Percentiles rank a stretch among this genome's conserved stretches.
phyloP scores from a whole-genome alignment of 78 protist genomes.

The Dictyostelium citrinum region DNA sequence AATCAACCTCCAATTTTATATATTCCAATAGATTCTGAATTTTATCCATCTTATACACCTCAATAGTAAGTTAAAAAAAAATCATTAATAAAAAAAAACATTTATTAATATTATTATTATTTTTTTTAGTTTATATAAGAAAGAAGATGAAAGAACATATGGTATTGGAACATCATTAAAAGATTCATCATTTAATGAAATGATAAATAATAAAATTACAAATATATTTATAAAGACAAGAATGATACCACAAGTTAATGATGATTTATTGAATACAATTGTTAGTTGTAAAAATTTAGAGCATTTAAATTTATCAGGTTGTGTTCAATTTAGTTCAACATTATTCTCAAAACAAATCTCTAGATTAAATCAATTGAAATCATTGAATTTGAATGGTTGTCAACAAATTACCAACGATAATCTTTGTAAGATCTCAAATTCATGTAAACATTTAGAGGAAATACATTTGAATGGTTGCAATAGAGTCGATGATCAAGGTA shows the following conservation, averaged over 20 bases:
- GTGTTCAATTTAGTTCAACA: background rate
- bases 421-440: background rate
- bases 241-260: constrained; percentile 22
- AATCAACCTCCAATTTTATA: background rate
- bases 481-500: constrained; percentile 14
- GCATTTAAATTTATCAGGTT: constrained; percentile 27
- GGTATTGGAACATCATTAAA: constrained; percentile 7
- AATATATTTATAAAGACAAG: background rate
- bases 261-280: constrained; percentile 1
- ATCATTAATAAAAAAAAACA: too few relatives aligned
- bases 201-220: background rate
- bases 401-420: constrained; percentile 30
- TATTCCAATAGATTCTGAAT: constrained; percentile 9
- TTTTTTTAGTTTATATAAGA: background rate
- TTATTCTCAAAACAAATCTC: background rate
- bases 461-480: constrained; percentile 40
- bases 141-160: constrained; percentile 7
- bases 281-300: constrained; percentile 10
- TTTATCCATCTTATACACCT: constrained; percentile 29
- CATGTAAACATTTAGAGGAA: constrained; percentile 35
- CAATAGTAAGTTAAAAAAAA: constrained; percentile 18
- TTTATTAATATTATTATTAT: too few relatives aligned
- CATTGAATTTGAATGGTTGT: constrained; percentile 40
- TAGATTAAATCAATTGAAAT: background rate
- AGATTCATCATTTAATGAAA: background rate